Base-by-base conservation (phyloP, 257 asterid genomes). In the Perilla frutescens region DNA sequence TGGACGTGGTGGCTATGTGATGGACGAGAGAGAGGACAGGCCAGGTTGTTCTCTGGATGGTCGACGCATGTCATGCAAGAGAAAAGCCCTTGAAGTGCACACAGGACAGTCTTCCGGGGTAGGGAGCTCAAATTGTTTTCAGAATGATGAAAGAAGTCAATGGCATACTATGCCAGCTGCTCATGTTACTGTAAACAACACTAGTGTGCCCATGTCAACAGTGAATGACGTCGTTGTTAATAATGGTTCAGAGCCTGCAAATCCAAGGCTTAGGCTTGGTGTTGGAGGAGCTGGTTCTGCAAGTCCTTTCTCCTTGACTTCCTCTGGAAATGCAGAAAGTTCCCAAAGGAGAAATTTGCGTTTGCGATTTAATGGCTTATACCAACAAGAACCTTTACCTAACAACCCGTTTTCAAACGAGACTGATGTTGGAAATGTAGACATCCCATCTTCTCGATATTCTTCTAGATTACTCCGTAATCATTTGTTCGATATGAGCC, bases 211-310 rank as follows among this genome's bases (percentile, higher is more conserved):
- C 0, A 67, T 47, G 26, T 85, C 85, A 36, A 0, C 81, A 34
- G 86, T 70, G 68, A 84, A 77, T 36, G 68, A 75, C 48, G 50
- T 63, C 15, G 63, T 57, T 45, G 55, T 73, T 67, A 82, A 20
- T 44, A 74, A 67, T 57, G 63, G 76, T 29, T 51, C 79, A 3
- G 96, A 74, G 75, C 96, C 53, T 45, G 80, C 80, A 57, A 85
- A 89, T 75, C 82, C 95, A 7, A 82, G 97, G 76, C 89, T 84
- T 54, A 81, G 95, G 73, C 88, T 87, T 36, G 85, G 92, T n/a
- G 86, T 82, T 49, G 89, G 91, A 44, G 84, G 72, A 13, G 54
- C 79, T 8, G 71, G 78, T 55, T 55, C 86, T 51, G 80, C 86
- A 32, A 66, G 59, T 68, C 83, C 86, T 55, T 79, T 89, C 80